These are phyloP conservation scores for Haplographium delicatum DNA, from an alignment of 495 filamentous ascomycete genomes.

Conservation along the genomic window DNA sequence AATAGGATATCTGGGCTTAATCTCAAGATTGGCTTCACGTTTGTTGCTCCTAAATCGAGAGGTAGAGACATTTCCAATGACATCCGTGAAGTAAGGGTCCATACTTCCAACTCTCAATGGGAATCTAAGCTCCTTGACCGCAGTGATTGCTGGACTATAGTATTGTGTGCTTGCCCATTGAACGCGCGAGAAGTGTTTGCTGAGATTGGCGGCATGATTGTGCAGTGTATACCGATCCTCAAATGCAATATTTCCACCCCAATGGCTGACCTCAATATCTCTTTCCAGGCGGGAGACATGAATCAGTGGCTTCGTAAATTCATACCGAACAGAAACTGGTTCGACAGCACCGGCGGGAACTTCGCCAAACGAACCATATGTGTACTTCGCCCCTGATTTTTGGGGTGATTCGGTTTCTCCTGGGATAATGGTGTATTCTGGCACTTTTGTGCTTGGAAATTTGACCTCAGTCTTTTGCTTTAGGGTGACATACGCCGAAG, in stretches of 20 bases:
- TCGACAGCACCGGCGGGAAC: constrained; percentile 66
- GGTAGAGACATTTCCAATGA: constrained; percentile 95
- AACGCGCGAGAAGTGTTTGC: constrained; percentile 80
- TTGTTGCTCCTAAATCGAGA: constrained; percentile 76
- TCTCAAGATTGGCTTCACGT: constrained; percentile 76
- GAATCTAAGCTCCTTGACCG: constrained; percentile 76
- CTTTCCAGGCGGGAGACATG: constrained; percentile 73
- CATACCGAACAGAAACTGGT: constrained; percentile 76
- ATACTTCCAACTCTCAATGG: constrained; percentile 71
- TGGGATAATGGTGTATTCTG: constrained; percentile 75
- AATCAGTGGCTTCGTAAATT: constrained; percentile 88
- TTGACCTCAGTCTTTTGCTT: constrained; percentile 98
- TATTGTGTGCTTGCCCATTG: constrained; percentile 72
- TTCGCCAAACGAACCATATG: constrained; percentile 85
- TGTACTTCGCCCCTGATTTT: constrained; percentile 78
- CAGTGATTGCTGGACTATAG: constrained; percentile 67
- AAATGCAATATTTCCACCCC: constrained; percentile 92
- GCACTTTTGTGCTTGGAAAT: constrained; percentile 69
- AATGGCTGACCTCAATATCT: constrained; percentile 92
- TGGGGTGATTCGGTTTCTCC: constrained; percentile 60
- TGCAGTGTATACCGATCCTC: constrained; percentile 90
- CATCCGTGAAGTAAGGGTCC: constrained; percentile 91
- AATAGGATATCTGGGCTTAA: constrained; percentile 86
- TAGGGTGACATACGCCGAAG: constrained; percentile 72
- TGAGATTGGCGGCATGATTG: constrained; percentile 80